Evolutionary conservation across 371 early-diverging fungal genomes (phyloP).

Genomic region (Mycotypha africana): DNA sequence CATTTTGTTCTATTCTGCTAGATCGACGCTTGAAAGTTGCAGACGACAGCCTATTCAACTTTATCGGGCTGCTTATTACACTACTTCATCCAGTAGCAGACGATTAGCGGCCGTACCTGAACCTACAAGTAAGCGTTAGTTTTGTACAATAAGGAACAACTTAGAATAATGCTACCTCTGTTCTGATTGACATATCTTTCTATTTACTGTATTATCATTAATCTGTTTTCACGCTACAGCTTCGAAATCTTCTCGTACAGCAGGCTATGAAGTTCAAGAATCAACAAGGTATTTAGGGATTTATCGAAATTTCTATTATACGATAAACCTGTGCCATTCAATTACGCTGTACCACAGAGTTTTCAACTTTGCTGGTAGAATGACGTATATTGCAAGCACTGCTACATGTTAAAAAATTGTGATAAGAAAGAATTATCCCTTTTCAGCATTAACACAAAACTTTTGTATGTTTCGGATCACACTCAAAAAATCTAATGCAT

Average conservation of each 20-base stretch:
- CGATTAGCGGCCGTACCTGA: slow-evolving; percentile 14
- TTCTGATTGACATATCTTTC: too few species aligned
- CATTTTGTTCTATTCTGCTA: background rate
- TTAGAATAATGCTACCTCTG: background rate
- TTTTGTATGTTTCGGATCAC: background rate
- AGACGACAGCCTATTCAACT: too few species aligned
- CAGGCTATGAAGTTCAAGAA: slow-evolving; percentile 5
- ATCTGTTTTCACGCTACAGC: too few species aligned
- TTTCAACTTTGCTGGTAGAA: too few species aligned
- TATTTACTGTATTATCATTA: too few species aligned
- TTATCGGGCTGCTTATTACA: slow-evolving; percentile 2
- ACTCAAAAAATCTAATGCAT: background rate
- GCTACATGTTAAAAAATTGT: too few species aligned
- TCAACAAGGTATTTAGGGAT: slow-evolving; percentile 11
- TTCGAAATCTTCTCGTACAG: slow-evolving; percentile 5
- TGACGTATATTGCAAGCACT: too few species aligned
- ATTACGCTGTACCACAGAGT: too few species aligned
- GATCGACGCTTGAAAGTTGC: background rate
- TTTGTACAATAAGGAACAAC: background rate
- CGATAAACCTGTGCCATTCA: too few species aligned
- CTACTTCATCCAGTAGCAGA: slow-evolving; percentile 4
- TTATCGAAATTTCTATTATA: too few species aligned
- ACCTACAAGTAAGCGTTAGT: slow-evolving; percentile 6
- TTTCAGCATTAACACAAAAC: background rate
- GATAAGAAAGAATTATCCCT: too few species aligned